phyloP scores from a whole-genome alignment of 768 basidiomycete genomes.

The Leucosporidium creatinivorum region DNA sequence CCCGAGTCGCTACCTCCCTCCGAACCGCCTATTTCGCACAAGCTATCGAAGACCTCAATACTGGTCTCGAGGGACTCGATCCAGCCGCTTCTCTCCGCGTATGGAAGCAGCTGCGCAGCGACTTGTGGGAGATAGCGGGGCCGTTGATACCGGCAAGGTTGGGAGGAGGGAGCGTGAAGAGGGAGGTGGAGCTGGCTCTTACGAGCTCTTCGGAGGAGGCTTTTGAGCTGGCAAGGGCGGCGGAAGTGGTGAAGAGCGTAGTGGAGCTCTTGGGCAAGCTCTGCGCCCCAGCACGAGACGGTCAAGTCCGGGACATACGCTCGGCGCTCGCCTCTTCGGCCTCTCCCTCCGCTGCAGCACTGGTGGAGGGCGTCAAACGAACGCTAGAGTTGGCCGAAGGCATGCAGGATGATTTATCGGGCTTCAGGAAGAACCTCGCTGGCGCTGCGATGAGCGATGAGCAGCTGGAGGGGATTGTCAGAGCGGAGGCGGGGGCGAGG shows the following conservation, averaged over 20 bases:
- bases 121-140: background rate
- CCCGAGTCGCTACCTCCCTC: background rate
- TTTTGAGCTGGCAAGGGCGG: background rate
- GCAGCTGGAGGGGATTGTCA: background rate
- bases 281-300: slow-evolving; percentile 22
- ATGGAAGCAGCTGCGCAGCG: background rate
- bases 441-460: background rate
- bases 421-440: background rate
- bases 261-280: background rate
- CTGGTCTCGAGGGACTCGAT: no score
- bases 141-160: background rate
- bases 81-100: background rate
- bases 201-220: background rate
- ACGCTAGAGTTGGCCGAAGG: background rate
- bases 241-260: background rate
- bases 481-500: slow-evolving; percentile 8
- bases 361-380: slow-evolving; percentile 2
- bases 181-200: background rate
- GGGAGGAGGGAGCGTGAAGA: background rate
- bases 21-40: background rate
- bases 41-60: background rate
- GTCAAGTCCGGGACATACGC: background rate
- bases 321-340: background rate
- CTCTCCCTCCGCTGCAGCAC: background rate
- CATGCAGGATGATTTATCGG: slow-evolving; percentile 7